Base-by-base conservation (phyloP, 1,139 yeast species). In the Nakaseomyces delphensis region DNA sequence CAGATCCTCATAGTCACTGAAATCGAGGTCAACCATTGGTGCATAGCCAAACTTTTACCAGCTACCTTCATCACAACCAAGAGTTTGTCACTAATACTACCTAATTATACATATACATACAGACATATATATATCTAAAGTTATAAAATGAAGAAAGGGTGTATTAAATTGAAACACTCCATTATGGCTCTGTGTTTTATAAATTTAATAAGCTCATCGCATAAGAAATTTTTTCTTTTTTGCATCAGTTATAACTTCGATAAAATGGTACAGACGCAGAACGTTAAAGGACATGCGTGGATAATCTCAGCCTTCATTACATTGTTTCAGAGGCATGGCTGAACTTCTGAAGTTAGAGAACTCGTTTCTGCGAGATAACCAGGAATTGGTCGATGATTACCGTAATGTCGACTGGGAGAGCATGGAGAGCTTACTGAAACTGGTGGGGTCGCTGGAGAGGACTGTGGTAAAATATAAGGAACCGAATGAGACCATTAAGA, bases 321-420 rank as follows among this genome's bases (percentile, higher is more conserved):
- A 28, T 18, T 13, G 5, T 13, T 13, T 5, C 18, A 14, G 6
- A 5, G 14, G 14, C 18, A 28, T 28, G 31, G 6, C 31, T 33
- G 37, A 11, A 9, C 11, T 33, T 20, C 16, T 33, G 16, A 19
- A 13, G 3, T 21, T 33, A 11, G 37, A 33, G 16, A 18, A n/a
- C 37, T 48, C 55, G 13, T 65, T 65, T 43, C 47, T 65, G 30
- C 58, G 56, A 29, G 67, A 64, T 32, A 65, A 65, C 46, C 47
- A 53, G 6, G 54, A 52, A 8, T 56, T 67, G 56, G 54, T 51
- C 3, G 42, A 44, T 2, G 45, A 56, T 0, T 56, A 55, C 25
- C 43, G 42, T 18, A 39, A 45, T 23, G 48, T 57, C 8, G 45
- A 54, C 21, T 54, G 62, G 55, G 47, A 51, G 15, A 56, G 59